A percentile compares a stretch with the other conserved stretches of the same genome.
phyloP scores from a whole-genome alignment of 352 stramenopile species.

The Phytophthora melonis region DNA sequence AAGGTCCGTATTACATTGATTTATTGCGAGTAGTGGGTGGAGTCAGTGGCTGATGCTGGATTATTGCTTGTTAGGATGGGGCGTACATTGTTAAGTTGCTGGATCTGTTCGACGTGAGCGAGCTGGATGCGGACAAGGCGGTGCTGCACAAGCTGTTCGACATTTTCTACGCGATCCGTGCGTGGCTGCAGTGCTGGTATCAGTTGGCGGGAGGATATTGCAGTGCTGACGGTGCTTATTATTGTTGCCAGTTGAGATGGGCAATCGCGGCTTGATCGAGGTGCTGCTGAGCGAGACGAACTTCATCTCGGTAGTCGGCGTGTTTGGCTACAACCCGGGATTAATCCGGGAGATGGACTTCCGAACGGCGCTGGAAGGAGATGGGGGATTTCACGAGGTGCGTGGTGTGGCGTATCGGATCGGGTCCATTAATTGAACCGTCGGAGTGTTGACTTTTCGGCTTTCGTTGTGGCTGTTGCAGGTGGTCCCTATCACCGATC shows the following conservation, averaged over 20 bases:
- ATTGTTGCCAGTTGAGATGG: slow-evolving; percentile 70
- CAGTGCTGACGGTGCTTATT: slow-evolving; percentile 2
- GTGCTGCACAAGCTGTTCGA: slow-evolving; percentile 78
- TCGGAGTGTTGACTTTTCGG: slow-evolving; percentile 5
- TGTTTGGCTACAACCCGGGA: slow-evolving; percentile 83
- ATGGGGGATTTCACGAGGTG: slow-evolving; percentile 75
- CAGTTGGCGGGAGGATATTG: background rate
- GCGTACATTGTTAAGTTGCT: slow-evolving; percentile 81
- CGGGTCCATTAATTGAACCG: background rate
- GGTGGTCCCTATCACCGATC: slow-evolving; percentile 80
- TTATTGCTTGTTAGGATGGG: slow-evolving; percentile 49
- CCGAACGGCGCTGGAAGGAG: slow-evolving; percentile 64
- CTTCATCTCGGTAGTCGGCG: slow-evolving; percentile 85
- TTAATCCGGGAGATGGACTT: slow-evolving; percentile 85
- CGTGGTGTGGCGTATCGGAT: slow-evolving; percentile 6
- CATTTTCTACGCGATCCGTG: slow-evolving; percentile 79
- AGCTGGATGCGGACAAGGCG: slow-evolving; percentile 67
- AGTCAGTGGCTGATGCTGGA: background rate
- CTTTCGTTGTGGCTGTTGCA: slow-evolving; percentile 21
- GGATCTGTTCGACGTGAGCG: slow-evolving; percentile 77
- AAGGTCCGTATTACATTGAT: slow-evolving; percentile 40
- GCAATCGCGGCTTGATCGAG: slow-evolving; percentile 72
- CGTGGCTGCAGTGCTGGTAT: slow-evolving; percentile 2
- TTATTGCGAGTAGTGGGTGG: no score
- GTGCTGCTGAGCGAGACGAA: slow-evolving; percentile 78